Percentiles rank a stretch among this genome's conserved stretches.
Conservation (phyloP, 345 rosid genomes). For the Cardiospermum halicacabum region DNA sequence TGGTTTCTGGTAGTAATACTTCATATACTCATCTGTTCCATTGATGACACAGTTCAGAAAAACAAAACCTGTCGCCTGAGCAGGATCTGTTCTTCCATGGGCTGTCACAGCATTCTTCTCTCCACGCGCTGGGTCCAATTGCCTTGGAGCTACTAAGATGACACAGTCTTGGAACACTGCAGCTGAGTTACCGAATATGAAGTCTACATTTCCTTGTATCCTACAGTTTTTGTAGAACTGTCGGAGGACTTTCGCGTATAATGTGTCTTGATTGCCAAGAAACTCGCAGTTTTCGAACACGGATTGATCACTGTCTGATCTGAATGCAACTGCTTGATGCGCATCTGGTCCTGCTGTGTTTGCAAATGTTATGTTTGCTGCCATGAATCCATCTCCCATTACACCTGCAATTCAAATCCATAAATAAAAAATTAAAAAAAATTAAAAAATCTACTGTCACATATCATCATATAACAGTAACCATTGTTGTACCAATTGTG, state of each 20-base stretch:
- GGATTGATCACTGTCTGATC: constrained; percentile 80
- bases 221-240: constrained; percentile 75
- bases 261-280: constrained; percentile 87
- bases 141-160: constrained; percentile 65
- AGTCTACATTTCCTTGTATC: constrained; percentile 87
- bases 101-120: constrained; percentile 80
- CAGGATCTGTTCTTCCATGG: constrained; percentile 83
- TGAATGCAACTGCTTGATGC: constrained; percentile 92
- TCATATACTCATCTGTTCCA: constrained; percentile 79
- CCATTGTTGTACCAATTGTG: constrained; percentile 81
- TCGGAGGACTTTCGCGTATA: constrained; percentile 81
- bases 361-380: constrained; percentile 66
- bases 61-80: constrained; percentile 69
- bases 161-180: constrained; percentile 67
- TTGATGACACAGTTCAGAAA: constrained; percentile 67
- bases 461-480: no score
- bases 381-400: constrained; percentile 95
- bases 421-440: no score
- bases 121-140: constrained; percentile 63
- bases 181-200: constrained; percentile 88
- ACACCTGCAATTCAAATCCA: no score
- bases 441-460: no score
- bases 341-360: constrained; percentile 90
- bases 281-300: constrained; percentile 76
- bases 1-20: constrained; percentile 49